Evolutionary conservation across 345 rosid genomes (phyloP), one percentile per base, ranked within the genome.

Genomic region (Sapria himalayana): DNA sequence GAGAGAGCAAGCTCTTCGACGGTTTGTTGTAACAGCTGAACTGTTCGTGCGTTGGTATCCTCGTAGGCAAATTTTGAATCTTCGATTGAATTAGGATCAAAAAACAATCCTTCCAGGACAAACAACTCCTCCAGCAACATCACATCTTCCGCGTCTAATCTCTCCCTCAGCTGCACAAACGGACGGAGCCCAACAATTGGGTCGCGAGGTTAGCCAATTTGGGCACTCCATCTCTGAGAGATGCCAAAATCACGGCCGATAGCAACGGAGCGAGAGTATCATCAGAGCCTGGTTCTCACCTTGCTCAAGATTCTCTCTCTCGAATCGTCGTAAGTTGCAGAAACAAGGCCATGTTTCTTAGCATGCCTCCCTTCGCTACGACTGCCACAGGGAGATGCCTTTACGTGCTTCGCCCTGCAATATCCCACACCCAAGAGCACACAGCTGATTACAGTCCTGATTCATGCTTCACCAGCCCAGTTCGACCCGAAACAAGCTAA

Each of bases 401-500:
- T 81, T 54, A 85, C 62, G 57, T 85, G 94, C 69, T 73, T 75
- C 52, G 94, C 93, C 75, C 94, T 85, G 63, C 32, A 33, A 50
- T 7, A 48, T n/a, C n/a, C n/a, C n/a, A n/a, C n/a, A n/a, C n/a
- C n/a, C n/a, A n/a, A n/a, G n/a, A n/a, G n/a, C n/a, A n/a, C n/a
- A n/a, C n/a, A n/a, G n/a, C n/a, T n/a, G n/a, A n/a, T n/a, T n/a
- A n/a, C n/a, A n/a, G n/a, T n/a, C n/a, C n/a, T n/a, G n/a, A n/a
- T n/a, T n/a, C n/a, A n/a, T n/a, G n/a, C n/a, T n/a, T n/a, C n/a
- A n/a, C n/a, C n/a, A n/a, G n/a, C n/a, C n/a, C n/a, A n/a, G n/a
- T n/a, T n/a, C n/a, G n/a, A n/a, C n/a, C n/a, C n/a, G n/a, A n/a
- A n/a, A n/a, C n/a, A n/a, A n/a, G n/a, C n/a, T n/a, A n/a, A n/a